phyloP scores from a whole-genome alignment of 148 eudicot species.

The Oxyria digyna region DNA sequence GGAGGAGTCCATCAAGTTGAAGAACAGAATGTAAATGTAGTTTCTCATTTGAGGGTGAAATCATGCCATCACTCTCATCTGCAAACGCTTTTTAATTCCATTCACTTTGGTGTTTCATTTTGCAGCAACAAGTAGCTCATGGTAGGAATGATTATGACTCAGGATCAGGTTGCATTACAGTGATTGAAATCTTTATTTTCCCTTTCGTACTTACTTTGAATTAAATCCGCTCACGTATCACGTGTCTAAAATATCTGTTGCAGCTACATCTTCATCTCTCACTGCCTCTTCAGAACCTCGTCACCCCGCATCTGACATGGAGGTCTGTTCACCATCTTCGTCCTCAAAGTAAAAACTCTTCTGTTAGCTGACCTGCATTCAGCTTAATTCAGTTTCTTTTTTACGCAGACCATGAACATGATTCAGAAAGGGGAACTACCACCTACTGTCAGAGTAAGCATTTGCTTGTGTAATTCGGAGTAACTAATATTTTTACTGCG shows the following conservation, averaged over 20 bases:
- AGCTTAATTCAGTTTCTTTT: not conserved
- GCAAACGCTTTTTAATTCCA: not conserved
- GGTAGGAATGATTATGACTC: conserved; percentile 37
- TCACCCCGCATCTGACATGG: conserved; percentile 68
- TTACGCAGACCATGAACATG: conserved; percentile 77
- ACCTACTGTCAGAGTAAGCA: conserved; percentile 63
- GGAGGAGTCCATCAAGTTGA: conserved; percentile 28
- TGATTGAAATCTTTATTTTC: not conserved
- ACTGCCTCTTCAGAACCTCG: conserved; percentile 58
- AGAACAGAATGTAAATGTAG: conserved; percentile 37
- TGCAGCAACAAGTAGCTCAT: conserved; percentile 32
- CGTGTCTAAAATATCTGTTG: conserved; percentile 16
- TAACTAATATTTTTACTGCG: too few relatives aligned
- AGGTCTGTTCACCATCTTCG: conserved; percentile 30
- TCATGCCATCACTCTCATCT: too few relatives aligned
- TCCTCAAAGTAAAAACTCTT: too few relatives aligned
- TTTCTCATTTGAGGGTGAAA: conserved; percentile 49
- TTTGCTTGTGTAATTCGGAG: not conserved
- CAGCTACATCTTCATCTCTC: conserved; percentile 60
- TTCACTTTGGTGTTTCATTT: not conserved
- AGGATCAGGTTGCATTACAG: conserved; percentile 41
- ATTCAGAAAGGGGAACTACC: conserved; percentile 88
- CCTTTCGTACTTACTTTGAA: not conserved
- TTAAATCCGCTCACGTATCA: not conserved
- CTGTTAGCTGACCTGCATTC: not conserved